Percentiles rank a stretch among this genome's conserved stretches.
These are phyloP conservation scores for Aspergillus glaucus DNA, from an alignment of 2,329 filamentous ascomycete genomes.

Conservation along the genomic window DNA sequence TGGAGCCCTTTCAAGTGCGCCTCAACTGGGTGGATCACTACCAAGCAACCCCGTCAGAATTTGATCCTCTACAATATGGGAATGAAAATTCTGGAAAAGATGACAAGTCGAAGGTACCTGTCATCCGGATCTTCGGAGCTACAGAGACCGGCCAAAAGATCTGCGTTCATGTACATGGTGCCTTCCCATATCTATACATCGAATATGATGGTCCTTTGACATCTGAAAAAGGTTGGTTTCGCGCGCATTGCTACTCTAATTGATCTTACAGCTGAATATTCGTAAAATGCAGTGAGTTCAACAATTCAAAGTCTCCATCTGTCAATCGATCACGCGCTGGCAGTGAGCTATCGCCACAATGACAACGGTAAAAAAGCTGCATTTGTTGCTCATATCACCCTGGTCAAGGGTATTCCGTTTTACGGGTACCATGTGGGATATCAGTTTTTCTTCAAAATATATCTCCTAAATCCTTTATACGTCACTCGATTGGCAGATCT, in stretches of 20 bases:
- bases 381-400: slow-evolving; percentile 83
- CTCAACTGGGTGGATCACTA: slow-evolving; percentile 97
- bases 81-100: slow-evolving; percentile 53
- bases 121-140: slow-evolving; percentile 84
- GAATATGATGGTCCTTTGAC: slow-evolving; percentile 69
- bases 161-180: slow-evolving; percentile 91
- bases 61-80: slow-evolving; percentile 73
- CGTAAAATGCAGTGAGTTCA: slow-evolving; percentile 52
- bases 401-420: slow-evolving; percentile 90
- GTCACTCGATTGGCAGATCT: slow-evolving; percentile 86
- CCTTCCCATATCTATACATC: slow-evolving; percentile 91
- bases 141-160: slow-evolving; percentile 95
- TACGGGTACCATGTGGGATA: slow-evolving; percentile 95
- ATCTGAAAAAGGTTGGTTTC: slow-evolving; percentile 57
- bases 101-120: slow-evolving; percentile 68
- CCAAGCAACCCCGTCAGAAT: slow-evolving; percentile 67
- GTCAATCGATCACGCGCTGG: slow-evolving; percentile 85
- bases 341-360: slow-evolving; percentile 75
- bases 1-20: slow-evolving; percentile 80
- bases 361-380: slow-evolving; percentile 60
- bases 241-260: not conserved
- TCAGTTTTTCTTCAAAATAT: slow-evolving; percentile 85
- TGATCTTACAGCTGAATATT: slow-evolving; percentile 6
- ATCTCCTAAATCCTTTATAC: slow-evolving; percentile 78
- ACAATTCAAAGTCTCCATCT: slow-evolving; percentile 74